Conservation (phyloP, 2,329 filamentous ascomycete species). For the Curvularia lunata region DNA sequence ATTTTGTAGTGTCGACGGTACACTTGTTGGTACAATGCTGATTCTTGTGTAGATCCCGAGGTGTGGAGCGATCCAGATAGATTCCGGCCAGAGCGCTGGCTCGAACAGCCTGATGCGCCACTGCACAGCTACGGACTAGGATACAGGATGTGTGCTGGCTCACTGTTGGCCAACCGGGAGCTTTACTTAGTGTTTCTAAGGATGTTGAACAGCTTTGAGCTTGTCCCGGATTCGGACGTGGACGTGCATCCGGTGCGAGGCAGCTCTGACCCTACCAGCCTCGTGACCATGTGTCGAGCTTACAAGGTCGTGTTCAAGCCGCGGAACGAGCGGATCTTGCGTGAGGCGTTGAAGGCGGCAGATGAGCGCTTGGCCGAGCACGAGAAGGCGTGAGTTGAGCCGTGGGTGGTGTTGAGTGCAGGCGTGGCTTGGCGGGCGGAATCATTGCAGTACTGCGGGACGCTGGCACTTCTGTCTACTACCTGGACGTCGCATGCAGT, state of each 20-base stretch:
- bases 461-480: background rate
- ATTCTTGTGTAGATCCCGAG: constrained; percentile 51
- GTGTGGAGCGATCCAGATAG: constrained; percentile 65
- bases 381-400: constrained; percentile 11
- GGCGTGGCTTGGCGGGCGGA: background rate
- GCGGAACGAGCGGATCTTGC: constrained; percentile 56
- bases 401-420: background rate
- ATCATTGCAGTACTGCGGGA: background rate
- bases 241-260: constrained; percentile 66
- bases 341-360: constrained; percentile 49
- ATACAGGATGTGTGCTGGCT: constrained; percentile 72
- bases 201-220: constrained; percentile 66
- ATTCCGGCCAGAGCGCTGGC: constrained; percentile 68
- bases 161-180: constrained; percentile 67
- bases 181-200: constrained; percentile 69
- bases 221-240: constrained; percentile 61
- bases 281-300: constrained; percentile 65
- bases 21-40: background rate
- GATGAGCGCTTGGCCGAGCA: constrained; percentile 34
- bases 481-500: background rate
- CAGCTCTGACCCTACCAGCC: constrained; percentile 65
- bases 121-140: constrained; percentile 71
- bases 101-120: constrained; percentile 67
- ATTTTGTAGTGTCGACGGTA: constrained; percentile 23
- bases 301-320: constrained; percentile 67